Percentiles rank a stretch among this genome's conserved stretches.
These are phyloP conservation scores for Cynara cardunculus DNA, from an alignment of 129 eudicot genomes.

Conservation along the genomic window DNA sequence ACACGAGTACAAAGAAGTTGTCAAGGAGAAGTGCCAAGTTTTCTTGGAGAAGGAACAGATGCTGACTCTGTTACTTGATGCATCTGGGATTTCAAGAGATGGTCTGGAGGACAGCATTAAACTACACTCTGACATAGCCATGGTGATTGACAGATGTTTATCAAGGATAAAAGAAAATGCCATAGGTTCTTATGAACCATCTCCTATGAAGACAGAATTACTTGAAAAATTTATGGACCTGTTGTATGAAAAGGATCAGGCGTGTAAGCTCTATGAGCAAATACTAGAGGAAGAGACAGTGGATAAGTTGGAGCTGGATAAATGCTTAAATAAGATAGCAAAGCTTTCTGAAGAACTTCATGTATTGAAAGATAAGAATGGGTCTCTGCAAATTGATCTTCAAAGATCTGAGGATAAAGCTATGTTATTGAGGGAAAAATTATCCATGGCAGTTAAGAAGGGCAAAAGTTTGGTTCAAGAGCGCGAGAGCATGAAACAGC, in stretches of 20 bases:
- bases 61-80: slow-evolving; percentile 39
- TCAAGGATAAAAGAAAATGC: slow-evolving; percentile 35
- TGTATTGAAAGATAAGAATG: slow-evolving; percentile 46
- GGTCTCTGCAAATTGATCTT: slow-evolving; percentile 43
- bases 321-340: slow-evolving; percentile 28
- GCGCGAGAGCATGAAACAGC: slow-evolving; percentile 53
- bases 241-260: slow-evolving; percentile 43
- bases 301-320: slow-evolving; percentile 32
- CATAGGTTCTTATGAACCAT: slow-evolving; percentile 13
- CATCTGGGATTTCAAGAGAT: slow-evolving; percentile 43
- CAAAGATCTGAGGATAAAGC: slow-evolving; percentile 65
- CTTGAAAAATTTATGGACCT: slow-evolving; percentile 39
- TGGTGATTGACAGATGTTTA: slow-evolving; percentile 40
- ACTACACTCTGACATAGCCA: slow-evolving; percentile 15
- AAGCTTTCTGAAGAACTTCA: slow-evolving; percentile 37
- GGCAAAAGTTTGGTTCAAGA: slow-evolving; percentile 94
- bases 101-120: neutral
- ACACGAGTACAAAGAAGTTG: slow-evolving; percentile 26
- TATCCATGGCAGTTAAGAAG: slow-evolving; percentile 89
- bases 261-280: slow-evolving; percentile 34
- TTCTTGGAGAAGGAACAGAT: slow-evolving; percentile 46
- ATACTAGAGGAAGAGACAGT: slow-evolving; percentile 42
- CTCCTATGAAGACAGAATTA: slow-evolving; percentile 19
- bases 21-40: slow-evolving; percentile 30
- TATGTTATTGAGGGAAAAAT: slow-evolving; percentile 60